Conservation (phyloP, 1,139 yeast genomes). For the Debaryomyces udenii region DNA sequence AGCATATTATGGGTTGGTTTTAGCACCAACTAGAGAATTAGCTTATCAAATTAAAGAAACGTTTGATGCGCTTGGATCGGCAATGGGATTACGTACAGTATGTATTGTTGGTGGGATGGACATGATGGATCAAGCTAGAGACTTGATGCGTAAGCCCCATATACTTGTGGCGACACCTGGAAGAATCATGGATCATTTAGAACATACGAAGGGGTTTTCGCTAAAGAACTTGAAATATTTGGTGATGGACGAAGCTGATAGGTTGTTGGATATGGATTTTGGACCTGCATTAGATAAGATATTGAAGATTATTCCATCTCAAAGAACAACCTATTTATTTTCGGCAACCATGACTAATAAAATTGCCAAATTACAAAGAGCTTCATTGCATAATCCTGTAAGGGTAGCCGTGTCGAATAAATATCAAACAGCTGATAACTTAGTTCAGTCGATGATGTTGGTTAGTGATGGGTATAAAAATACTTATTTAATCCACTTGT, state of each 20-base stretch:
- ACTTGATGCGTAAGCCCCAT: conserved; percentile 91
- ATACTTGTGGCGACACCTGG: conserved; percentile 83
- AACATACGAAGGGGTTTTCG: conserved; percentile 90
- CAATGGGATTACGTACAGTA: conserved; percentile 85
- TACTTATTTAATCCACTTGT: conserved; percentile 77
- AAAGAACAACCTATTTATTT: conserved; percentile 83
- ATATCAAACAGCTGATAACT: conserved; percentile 90
- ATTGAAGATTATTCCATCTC: conserved; percentile 79
- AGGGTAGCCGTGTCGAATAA: conserved; percentile 87
- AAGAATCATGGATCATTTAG: conserved; percentile 91
- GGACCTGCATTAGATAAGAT: conserved; percentile 93
- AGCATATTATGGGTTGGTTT: conserved; percentile 84
- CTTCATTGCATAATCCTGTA: conserved; percentile 87
- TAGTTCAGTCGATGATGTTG: conserved; percentile 86
- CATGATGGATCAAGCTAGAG: conserved; percentile 96
- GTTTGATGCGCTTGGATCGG: conserved; percentile 87
- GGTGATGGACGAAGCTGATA: conserved; percentile 97
- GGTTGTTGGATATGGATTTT: conserved; percentile 93
- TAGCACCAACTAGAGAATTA: conserved; percentile 96
- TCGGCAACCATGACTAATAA: conserved; percentile 97
- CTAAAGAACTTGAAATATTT: conserved; percentile 77
- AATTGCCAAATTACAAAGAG: conserved; percentile 92
- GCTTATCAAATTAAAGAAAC: conserved; percentile 96
- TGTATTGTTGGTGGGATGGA: conserved; percentile 98
- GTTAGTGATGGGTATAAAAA: conserved; percentile 93